These are phyloP conservation scores for Suhomyces kunorum DNA, from an alignment of 1,139 yeast species.

Conservation along the genomic window DNA sequence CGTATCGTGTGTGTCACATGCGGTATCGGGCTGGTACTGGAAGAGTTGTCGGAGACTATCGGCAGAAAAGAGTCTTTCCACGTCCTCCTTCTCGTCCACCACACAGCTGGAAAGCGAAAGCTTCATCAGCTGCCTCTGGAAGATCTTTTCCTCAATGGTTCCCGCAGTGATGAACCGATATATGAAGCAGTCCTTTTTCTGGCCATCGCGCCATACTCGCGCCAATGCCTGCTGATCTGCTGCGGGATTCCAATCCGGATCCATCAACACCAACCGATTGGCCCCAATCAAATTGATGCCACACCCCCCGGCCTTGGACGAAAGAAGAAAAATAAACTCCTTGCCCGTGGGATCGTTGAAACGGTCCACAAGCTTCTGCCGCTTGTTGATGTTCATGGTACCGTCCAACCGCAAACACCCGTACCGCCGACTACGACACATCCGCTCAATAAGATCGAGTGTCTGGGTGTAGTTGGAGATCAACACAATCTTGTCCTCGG, in stretches of 20 bases:
- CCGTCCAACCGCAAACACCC: slow-evolving; percentile 91
- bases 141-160: slow-evolving; percentile 92
- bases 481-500: slow-evolving; percentile 90
- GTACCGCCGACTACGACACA: slow-evolving; percentile 75
- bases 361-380: slow-evolving; percentile 88
- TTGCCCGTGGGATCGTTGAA: slow-evolving; percentile 89
- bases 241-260: slow-evolving; percentile 99
- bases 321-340: slow-evolving; percentile 83
- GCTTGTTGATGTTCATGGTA: slow-evolving; percentile 84
- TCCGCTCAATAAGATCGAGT: slow-evolving; percentile 79
- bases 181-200: slow-evolving; percentile 93
- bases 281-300: slow-evolving; percentile 98
- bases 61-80: slow-evolving; percentile 84
- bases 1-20: slow-evolving; percentile 91
- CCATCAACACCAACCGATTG: slow-evolving; percentile 80
- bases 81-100: slow-evolving; percentile 95
- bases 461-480: slow-evolving; percentile 96
- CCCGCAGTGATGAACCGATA: slow-evolving; percentile 94
- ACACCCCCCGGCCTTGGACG: slow-evolving; percentile 99
- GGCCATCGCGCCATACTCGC: slow-evolving; percentile 99
- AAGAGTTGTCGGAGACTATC: slow-evolving; percentile 79
- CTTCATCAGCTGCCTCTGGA: slow-evolving; percentile 92
- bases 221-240: slow-evolving; percentile 98
- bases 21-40: slow-evolving; percentile 64
- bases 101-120: slow-evolving; percentile 92